Evolutionary conservation across 169 alveolate genomes (phyloP).

Genomic region (Plasmodium falciparum): DNA sequence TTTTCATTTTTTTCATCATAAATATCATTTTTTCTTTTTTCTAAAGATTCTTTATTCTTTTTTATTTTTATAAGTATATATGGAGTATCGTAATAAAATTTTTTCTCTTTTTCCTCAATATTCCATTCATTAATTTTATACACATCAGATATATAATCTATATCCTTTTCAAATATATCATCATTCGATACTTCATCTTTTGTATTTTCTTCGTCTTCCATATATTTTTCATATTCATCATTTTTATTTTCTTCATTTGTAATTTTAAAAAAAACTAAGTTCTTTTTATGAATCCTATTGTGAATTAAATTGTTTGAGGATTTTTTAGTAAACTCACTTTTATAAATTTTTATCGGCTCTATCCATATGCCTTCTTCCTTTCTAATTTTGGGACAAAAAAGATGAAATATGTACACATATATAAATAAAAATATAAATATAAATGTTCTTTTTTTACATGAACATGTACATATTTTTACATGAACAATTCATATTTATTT

Average conservation of each 20-base stretch:
- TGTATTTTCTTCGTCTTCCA: neutral
- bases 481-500: neutral
- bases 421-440: neutral
- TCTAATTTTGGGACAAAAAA: neutral
- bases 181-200: neutral
- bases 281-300: conserved; percentile 35
- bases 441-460: neutral
- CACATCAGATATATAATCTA: neutral
- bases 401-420: neutral
- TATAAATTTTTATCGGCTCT: conserved; percentile 32
- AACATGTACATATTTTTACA: conserved; percentile 1
- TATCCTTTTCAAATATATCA: neutral
- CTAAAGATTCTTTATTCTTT: conserved; percentile 31
- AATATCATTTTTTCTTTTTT: neutral
- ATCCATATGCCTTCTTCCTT: conserved; percentile 61
- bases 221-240: neutral
- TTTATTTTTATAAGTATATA: conserved; percentile 52
- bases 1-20: conserved; percentile 10
- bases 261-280: conserved; percentile 17
- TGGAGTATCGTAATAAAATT: conserved; percentile 60
- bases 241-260: conserved; percentile 50
- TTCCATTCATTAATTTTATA: neutral
- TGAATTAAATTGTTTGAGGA: conserved; percentile 4
- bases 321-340: conserved; percentile 21
- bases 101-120: conserved; percentile 10